Evolutionary conservation across 768 basidiomycete species (phyloP).

Genomic region (Boletus eberwhitei): DNA sequence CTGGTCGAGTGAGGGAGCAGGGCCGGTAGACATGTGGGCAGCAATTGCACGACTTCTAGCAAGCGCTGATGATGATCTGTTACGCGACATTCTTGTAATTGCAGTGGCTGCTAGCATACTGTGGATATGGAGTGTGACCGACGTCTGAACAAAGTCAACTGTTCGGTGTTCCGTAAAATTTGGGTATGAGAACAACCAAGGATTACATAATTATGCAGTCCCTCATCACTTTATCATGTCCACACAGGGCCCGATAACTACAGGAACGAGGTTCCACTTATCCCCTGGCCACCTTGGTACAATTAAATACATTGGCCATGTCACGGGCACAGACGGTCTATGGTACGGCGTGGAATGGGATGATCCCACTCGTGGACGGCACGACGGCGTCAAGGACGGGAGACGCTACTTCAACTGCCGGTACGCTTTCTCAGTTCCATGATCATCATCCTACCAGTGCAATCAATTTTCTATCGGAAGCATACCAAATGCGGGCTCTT

Average conservation of each 20-base stretch:
- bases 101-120: conserved; percentile 27
- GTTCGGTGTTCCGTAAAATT: conserved; percentile 8
- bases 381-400: conserved; percentile 79
- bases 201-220: conserved; percentile 13
- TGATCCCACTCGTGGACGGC: conserved; percentile 77
- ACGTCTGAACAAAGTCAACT: background rate
- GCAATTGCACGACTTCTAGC: conserved; percentile 31
- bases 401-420: conserved; percentile 74
- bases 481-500: conserved; percentile 64
- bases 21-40: conserved; percentile 34
- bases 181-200: background rate
- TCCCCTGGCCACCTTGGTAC: conserved; percentile 57
- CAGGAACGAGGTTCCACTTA: conserved; percentile 54
- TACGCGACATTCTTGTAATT: conserved; percentile 30
- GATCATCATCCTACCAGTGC: conserved; percentile 9
- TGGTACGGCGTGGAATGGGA: conserved; percentile 99
- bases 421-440: conserved; percentile 39
- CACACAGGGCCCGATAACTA: conserved; percentile 25
- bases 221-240: conserved; percentile 3
- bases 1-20: conserved; percentile 21
- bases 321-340: conserved; percentile 57
- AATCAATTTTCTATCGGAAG: conserved; percentile 36
- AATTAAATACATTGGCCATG: conserved; percentile 62
- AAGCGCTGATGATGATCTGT: conserved; percentile 24
- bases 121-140: background rate